Evolutionary conservation across 805 yeast species (phyloP).

Genomic region (Yueomyces sp.): DNA sequence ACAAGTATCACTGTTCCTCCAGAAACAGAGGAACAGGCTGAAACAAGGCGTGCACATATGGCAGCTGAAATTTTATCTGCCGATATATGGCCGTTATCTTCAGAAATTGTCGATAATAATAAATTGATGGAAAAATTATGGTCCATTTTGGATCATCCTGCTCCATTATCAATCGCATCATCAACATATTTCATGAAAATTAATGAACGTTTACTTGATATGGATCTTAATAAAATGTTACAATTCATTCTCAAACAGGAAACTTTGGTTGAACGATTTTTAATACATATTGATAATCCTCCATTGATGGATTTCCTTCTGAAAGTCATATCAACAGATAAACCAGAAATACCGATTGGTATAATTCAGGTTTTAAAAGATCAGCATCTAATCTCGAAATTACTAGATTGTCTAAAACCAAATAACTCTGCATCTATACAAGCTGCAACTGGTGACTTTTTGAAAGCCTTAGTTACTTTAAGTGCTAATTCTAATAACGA

Average conservation of each 20-base stretch:
- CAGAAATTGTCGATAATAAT: conserved; percentile 69
- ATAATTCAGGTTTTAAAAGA: conserved; percentile 61
- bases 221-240: conserved; percentile 71
- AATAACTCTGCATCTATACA: conserved; percentile 58
- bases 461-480: conserved; percentile 85
- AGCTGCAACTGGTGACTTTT: conserved; percentile 88
- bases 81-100: conserved; percentile 90
- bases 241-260: conserved; percentile 56
- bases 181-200: conserved; percentile 87
- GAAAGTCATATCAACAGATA: conserved; percentile 85
- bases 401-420: conserved; percentile 61
- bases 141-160: conserved; percentile 58
- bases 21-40: conserved; percentile 27
- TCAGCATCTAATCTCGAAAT: conserved; percentile 60
- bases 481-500: conserved; percentile 87
- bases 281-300: conserved; percentile 82
- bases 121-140: conserved; percentile 59
- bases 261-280: conserved; percentile 62
- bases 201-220: conserved; percentile 78
- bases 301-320: conserved; percentile 86
- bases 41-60: conserved; percentile 39
- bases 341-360: conserved; percentile 80
- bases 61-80: conserved; percentile 85
- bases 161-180: conserved; percentile 57
- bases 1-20: conserved; percentile 18